Percentiles rank a stretch among this genome's conserved stretches.
Conservation (phyloP, 495 filamentous ascomycete genomes). For the Venustampulla echinocandica region DNA sequence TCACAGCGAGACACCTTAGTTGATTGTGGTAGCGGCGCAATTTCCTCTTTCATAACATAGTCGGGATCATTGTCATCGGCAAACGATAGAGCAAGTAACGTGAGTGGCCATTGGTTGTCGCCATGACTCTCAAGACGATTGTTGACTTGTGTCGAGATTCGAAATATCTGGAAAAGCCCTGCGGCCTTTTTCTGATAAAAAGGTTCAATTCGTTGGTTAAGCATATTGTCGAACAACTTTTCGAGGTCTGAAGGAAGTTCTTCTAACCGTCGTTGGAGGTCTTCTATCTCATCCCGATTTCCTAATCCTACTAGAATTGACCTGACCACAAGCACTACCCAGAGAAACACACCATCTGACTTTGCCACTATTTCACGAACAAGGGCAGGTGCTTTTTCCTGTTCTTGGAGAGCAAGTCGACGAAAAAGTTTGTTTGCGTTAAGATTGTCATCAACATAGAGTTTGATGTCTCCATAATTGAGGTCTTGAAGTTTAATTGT, state of each 20-base stretch:
- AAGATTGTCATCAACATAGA: background rate
- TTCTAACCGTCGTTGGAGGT: background rate
- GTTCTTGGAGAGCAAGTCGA: background rate
- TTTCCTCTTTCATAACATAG: no score
- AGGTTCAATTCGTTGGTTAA: background rate
- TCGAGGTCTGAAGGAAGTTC: slow-evolving; percentile 8
- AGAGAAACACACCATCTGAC: slow-evolving; percentile 29
- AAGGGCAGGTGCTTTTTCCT: background rate
- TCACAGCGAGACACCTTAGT: no score
- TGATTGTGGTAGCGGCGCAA: no score
- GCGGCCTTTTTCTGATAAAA: slow-evolving; percentile 1
- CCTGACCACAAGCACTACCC: slow-evolving; percentile 23
- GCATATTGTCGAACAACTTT: slow-evolving; percentile 10
- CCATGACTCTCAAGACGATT: background rate
- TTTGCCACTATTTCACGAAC: slow-evolving; percentile 22
- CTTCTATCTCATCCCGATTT: slow-evolving; percentile 1
- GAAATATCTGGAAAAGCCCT: slow-evolving; percentile 3
- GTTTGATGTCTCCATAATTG: background rate
- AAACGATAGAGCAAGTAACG: background rate
- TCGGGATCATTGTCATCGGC: background rate
- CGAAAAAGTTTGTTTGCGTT: background rate
- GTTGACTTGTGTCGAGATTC: background rate
- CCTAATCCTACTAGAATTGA: background rate
- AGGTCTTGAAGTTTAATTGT: slow-evolving; percentile 7
- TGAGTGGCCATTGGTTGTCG: background rate